Evolutionary conservation across 2,329 filamentous ascomycete species (phyloP).

Genomic region (Escovopsis weberi): DNA sequence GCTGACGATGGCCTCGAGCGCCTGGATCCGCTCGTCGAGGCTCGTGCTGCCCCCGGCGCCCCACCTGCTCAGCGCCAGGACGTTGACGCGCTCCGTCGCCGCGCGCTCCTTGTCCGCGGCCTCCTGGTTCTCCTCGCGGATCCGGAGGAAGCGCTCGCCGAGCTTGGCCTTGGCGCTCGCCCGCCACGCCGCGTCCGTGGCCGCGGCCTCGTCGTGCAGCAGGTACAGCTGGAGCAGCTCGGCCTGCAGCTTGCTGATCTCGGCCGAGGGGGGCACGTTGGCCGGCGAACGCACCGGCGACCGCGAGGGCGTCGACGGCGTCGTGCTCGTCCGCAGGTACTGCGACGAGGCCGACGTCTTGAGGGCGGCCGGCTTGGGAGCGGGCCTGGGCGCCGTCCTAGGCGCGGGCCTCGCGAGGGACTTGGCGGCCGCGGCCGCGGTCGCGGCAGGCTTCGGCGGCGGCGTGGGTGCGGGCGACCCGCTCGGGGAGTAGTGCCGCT

Average conservation of each 20-base stretch:
- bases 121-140: constrained; percentile 20
- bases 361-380: constrained; percentile 16
- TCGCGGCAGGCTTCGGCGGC: no score
- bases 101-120: constrained; percentile 25
- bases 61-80: constrained; percentile 39
- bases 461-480: constrained; percentile 48
- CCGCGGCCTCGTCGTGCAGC: constrained; percentile 39
- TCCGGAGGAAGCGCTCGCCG: constrained; percentile 26
- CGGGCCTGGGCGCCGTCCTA: constrained; percentile 31
- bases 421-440: constrained; percentile 43
- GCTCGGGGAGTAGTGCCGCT: constrained; percentile 54
- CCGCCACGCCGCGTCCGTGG: constrained; percentile 35
- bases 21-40: constrained; percentile 42
- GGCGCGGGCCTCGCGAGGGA: constrained; percentile 44
- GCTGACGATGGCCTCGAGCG: constrained; percentile 40
- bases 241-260: constrained; percentile 44
- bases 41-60: constrained; percentile 14
- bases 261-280: constrained; percentile 34
- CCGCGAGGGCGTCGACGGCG: constrained; percentile 46
- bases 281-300: constrained; percentile 44
- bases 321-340: constrained; percentile 9
- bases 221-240: constrained; percentile 52
- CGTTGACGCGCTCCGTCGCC: constrained; percentile 35
- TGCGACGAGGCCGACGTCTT: constrained; percentile 21
- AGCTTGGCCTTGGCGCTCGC: constrained; percentile 38